phyloP scores from a whole-genome alignment of 1,139 yeast genomes.

The Blastobotrys serpentis region DNA sequence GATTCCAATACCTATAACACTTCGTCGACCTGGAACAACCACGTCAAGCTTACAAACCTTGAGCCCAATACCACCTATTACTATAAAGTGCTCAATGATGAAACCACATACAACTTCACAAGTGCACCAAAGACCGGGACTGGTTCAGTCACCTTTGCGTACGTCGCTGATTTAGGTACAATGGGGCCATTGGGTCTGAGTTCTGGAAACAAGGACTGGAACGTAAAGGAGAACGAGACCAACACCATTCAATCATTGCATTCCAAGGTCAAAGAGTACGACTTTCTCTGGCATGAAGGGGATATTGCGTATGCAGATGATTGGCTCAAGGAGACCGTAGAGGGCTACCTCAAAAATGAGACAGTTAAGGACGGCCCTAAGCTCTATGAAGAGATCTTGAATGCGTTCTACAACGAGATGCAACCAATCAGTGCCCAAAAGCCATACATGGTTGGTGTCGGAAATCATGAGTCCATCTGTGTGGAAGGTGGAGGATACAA shows the following conservation, averaged over 20 bases:
- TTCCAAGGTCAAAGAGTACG: slow-evolving; percentile 26
- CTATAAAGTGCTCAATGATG: slow-evolving; percentile 28
- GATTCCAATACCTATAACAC: slow-evolving; percentile 30
- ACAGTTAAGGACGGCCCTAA: slow-evolving; percentile 18
- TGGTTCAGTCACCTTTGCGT: slow-evolving; percentile 28
- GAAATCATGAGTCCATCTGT: slow-evolving; percentile 36
- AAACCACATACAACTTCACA: slow-evolving; percentile 21
- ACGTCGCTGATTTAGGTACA: slow-evolving; percentile 33
- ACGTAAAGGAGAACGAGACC: slow-evolving; percentile 22
- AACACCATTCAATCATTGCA: slow-evolving; percentile 32
- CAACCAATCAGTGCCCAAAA: slow-evolving; percentile 25
- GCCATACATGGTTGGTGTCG: slow-evolving; percentile 37
- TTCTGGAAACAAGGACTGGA: slow-evolving; percentile 21
- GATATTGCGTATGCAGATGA: slow-evolving; percentile 37
- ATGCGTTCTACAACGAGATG: slow-evolving; percentile 31
- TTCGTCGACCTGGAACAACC: slow-evolving; percentile 34
- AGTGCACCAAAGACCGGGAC: slow-evolving; percentile 24
- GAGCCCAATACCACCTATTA: slow-evolving; percentile 34
- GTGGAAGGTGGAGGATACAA: slow-evolving; percentile 30
- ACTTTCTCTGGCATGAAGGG: slow-evolving; percentile 35
- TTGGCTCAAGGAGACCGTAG: slow-evolving; percentile 30
- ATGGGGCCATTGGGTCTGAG: slow-evolving; percentile 31
- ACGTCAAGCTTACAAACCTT: slow-evolving; percentile 31
- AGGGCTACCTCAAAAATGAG: slow-evolving; percentile 24
- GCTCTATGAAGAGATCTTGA: slow-evolving; percentile 27